phyloP scores from a whole-genome alignment of 305 asterid genomes.

The Plantago coronopus region DNA sequence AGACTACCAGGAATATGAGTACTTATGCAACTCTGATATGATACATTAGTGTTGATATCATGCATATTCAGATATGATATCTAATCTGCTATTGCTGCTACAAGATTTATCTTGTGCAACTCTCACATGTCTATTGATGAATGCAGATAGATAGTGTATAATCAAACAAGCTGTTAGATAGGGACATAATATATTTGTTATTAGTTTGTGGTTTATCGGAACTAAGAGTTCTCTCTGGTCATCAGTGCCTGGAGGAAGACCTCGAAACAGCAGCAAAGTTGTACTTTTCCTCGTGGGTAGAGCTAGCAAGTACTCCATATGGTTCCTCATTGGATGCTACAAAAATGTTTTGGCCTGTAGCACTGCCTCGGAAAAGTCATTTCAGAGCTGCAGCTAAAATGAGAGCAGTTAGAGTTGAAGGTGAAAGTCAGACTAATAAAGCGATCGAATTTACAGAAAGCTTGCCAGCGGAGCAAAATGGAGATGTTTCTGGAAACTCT shows the following conservation, averaged over 20 bases:
- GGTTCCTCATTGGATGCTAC: constrained; percentile 78
- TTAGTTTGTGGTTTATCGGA: not conserved
- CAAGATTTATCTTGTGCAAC: not conserved
- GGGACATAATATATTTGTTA: too few species aligned
- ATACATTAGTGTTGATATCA: too few species aligned
- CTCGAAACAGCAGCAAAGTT: constrained; percentile 69
- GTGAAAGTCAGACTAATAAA: constrained; percentile 43
- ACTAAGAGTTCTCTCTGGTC: constrained; percentile 27
- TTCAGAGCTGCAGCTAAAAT: constrained; percentile 97
- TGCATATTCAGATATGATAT: too few species aligned
- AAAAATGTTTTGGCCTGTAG: constrained; percentile 96
- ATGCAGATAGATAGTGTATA: not conserved
- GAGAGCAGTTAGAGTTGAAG: constrained; percentile 73
- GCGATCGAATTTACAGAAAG: constrained; percentile 45
- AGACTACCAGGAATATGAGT: not conserved
- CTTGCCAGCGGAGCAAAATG: constrained; percentile 50
- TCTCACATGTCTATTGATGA: not conserved
- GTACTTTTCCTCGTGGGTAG: constrained; percentile 85
- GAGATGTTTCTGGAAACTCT: constrained; percentile 52
- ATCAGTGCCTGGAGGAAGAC: constrained; percentile 79
- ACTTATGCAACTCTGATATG: too few species aligned
- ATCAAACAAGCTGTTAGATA: not conserved
- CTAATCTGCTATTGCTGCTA: not conserved
- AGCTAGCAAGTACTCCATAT: constrained; percentile 87
- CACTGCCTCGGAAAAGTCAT: constrained; percentile 96